These are phyloP conservation scores for Entomortierella parvispora DNA, from an alignment of 192 early-diverging fungal genomes.

Conservation along the genomic window DNA sequence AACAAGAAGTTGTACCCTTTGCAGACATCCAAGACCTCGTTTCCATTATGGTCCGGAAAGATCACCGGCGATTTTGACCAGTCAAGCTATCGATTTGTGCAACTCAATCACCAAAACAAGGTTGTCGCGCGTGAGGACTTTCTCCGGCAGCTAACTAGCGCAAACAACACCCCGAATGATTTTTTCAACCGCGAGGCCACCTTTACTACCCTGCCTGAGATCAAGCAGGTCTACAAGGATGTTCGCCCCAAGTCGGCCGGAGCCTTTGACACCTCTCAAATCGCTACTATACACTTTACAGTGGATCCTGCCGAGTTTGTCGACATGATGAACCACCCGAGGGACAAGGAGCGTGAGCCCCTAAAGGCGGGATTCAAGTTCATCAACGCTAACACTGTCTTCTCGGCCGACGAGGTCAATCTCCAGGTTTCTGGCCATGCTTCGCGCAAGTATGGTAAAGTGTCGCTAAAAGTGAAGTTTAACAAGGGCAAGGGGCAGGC, in stretches of 20 bases:
- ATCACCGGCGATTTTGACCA: background rate
- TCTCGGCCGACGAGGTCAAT: conserved; percentile 21
- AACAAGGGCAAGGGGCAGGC: conserved; percentile 8
- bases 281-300: conserved; percentile 15
- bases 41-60: conserved; percentile 13
- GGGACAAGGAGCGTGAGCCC: background rate
- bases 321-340: conserved; percentile 9
- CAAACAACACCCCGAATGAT: conserved; percentile 11
- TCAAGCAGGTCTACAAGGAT: conserved; percentile 27
- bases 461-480: conserved; percentile 43
- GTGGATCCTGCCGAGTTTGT: conserved; percentile 2
- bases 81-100: conserved; percentile 15
- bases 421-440: conserved; percentile 43
- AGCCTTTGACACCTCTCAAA: conserved; percentile 23
- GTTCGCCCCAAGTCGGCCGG: conserved; percentile 5
- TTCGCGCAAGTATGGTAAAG: conserved; percentile 39
- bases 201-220: conserved; percentile 5
- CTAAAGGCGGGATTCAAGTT: conserved; percentile 16
- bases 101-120: conserved; percentile 7
- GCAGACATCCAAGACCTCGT: background rate
- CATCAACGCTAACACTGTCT: conserved; percentile 23
- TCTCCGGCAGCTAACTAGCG: background rate
- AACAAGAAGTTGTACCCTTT: conserved; percentile 16
- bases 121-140: conserved; percentile 6
- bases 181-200: conserved; percentile 19